Evolutionary conservation across 2,329 filamentous ascomycete genomes (phyloP), one percentile per base, ranked within the genome.

Genomic region (Nemania bipapillata): DNA sequence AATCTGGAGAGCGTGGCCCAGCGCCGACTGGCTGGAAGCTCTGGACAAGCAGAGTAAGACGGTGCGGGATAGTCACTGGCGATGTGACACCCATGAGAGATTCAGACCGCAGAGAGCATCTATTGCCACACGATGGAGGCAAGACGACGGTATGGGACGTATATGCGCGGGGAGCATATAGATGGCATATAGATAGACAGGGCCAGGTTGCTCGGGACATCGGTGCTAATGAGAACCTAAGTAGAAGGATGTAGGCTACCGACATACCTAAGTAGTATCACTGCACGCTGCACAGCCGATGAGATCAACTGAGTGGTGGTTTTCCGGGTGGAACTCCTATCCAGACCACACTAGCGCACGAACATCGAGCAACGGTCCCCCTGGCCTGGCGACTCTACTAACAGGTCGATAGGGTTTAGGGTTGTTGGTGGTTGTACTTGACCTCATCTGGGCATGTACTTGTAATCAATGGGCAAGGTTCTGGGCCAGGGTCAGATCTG

Each of bases 1-100:
- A 70, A 71, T 55, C 37, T 65, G 61, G 55, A 65, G 30, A 63
- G 57, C 17, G 63, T 57, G 40, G 50, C 54, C n/a, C 26, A 59
- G 53, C 37, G 24, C 50, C 42, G 47, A 26, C 45, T 7, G 55
- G 53, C 50, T 22, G 58, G 52, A 53, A 66, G 55, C 22, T 60
- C 37, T 50, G 49, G 50, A 49, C n/a, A 24, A 50, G 47, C 47
- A 40, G 32, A 32, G 54, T 20, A 26, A 53, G 42, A 54, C 37
- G 32, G 59, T 60, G 56, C 28, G 35, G 20, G 49, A 54, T 56
- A 59, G 57, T 53, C 17, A 28, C 26, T 6, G 49, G 56, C 30
- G 20, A 35, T 54, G 30, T 45, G 61, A 37, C 24, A 52, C 53
- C 52, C 32, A 58, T 47, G 53, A 47, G 20, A 17, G 40, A 70